Conservation (phyloP, 805 yeast genomes). For the Wickerhamiella domercqiae region DNA sequence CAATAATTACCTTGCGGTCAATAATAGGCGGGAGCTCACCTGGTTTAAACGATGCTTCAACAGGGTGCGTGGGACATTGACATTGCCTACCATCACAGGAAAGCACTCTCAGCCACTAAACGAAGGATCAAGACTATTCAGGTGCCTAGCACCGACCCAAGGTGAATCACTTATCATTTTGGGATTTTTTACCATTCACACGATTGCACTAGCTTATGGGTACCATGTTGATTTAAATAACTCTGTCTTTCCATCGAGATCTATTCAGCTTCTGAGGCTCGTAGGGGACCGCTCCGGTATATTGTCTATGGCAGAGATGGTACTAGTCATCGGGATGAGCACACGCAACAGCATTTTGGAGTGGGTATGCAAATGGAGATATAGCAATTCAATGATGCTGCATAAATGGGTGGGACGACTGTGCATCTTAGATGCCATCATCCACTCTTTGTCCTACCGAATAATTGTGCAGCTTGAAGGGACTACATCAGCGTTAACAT, state of each 20-base stretch:
- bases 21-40: too few species aligned
- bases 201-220: constrained; percentile 2
- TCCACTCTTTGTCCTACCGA: constrained; percentile 10
- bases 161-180: constrained; percentile 4
- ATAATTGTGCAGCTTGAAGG: constrained; percentile 3
- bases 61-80: background rate
- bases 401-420: constrained; percentile 12
- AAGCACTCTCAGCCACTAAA: background rate
- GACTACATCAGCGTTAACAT: background rate
- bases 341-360: constrained; percentile 5
- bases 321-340: constrained; percentile 7
- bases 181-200: constrained; percentile 8
- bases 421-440: constrained; percentile 7
- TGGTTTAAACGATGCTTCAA: background rate
- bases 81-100: background rate
- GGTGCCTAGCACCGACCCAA: constrained; percentile 7
- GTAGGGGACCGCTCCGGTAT: constrained; percentile 12
- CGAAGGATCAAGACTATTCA: constrained; percentile 1
- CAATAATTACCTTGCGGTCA: background rate
- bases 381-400: constrained; percentile 8
- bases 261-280: constrained; percentile 6
- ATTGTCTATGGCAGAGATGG: constrained; percentile 9
- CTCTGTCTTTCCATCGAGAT: constrained; percentile 4
- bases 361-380: constrained; percentile 4
- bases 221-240: constrained; percentile 9